A percentile compares a stretch with the other conserved stretches of the same genome.
phyloP scores from a whole-genome alignment of 2,329 filamentous ascomycete genomes.

The Fusarium verrucosum region DNA sequence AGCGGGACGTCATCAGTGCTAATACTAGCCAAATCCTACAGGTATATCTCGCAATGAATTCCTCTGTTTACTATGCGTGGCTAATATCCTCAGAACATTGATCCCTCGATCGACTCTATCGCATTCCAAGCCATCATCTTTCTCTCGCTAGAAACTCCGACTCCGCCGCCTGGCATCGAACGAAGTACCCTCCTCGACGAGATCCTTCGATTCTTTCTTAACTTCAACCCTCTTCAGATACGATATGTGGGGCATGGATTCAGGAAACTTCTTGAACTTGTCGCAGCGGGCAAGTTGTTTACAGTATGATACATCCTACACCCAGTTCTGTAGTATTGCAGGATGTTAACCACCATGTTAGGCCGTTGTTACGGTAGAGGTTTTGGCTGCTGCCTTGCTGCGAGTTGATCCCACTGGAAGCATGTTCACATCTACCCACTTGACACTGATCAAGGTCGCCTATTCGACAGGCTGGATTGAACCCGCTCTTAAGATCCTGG shows the following conservation, averaged over 20 bases:
- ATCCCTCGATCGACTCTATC: constrained; percentile 61
- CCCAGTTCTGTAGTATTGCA: constrained; percentile 17
- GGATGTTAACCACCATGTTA: constrained; percentile 40
- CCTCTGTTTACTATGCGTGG: neutral
- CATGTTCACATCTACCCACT: constrained; percentile 72
- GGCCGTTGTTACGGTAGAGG: constrained; percentile 58
- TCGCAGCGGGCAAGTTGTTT: constrained; percentile 53
- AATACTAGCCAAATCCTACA: constrained; percentile 54
- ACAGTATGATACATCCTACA: constrained; percentile 48
- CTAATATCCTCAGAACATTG: constrained; percentile 52
- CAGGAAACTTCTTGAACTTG: constrained; percentile 54
- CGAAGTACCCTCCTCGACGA: constrained; percentile 52
- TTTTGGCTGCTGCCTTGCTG: constrained; percentile 64
- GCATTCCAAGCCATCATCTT: constrained; percentile 62
- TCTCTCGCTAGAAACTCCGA: constrained; percentile 45
- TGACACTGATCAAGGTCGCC: constrained; percentile 66
- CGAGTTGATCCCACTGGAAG: constrained; percentile 72
- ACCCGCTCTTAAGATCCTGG: constrained; percentile 67
- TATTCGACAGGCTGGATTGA: constrained; percentile 63
- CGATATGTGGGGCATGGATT: constrained; percentile 60
- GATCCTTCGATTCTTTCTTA: constrained; percentile 56
- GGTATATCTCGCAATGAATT: constrained; percentile 42
- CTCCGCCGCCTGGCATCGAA: constrained; percentile 45
- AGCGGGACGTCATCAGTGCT: constrained; percentile 45
- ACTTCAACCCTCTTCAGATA: constrained; percentile 62